phyloP scores from a whole-genome alignment of 139 green algal species.

The Tetradesmus lagerheimii region DNA sequence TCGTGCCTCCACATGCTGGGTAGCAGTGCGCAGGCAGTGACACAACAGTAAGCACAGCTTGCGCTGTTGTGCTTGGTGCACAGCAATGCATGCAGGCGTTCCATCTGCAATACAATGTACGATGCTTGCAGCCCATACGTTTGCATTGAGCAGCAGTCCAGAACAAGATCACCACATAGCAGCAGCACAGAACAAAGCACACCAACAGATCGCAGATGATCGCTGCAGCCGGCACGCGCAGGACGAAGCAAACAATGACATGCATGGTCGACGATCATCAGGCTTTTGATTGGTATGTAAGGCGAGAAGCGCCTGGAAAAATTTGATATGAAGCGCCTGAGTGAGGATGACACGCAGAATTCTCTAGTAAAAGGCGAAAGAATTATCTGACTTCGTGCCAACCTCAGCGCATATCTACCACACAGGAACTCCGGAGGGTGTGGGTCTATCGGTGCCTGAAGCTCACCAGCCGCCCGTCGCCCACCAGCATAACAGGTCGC shows the following conservation, averaged over 20 bases:
- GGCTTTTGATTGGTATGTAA: background rate
- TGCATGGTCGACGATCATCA: background rate
- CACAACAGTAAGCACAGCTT: no score
- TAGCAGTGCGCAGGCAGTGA: no score
- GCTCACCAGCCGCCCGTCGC: background rate
- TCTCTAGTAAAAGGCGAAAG: conserved; percentile 41
- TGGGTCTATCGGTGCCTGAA: background rate
- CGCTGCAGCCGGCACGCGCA: background rate
- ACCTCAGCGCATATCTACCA: background rate
- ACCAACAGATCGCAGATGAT: background rate
- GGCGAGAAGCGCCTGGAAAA: conserved; percentile 4
- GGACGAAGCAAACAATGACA: background rate
- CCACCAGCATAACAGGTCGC: background rate
- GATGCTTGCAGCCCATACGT: no score
- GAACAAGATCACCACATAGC: no score
- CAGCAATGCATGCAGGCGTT: no score
- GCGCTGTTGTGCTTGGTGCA: no score
- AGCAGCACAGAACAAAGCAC: no score
- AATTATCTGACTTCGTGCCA: conserved; percentile 32
- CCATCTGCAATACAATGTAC: no score
- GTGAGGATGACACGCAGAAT: conserved; percentile 34
- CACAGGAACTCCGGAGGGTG: no score
- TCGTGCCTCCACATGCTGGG: no score
- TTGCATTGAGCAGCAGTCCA: no score
- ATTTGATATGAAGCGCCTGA: conserved; percentile 14